A percentile compares a stretch with the other conserved stretches of the same genome.
Evolutionary conservation across 495 filamentous ascomycete genomes (phyloP).

Genomic region (Aspergillus carlsbadensis): DNA sequence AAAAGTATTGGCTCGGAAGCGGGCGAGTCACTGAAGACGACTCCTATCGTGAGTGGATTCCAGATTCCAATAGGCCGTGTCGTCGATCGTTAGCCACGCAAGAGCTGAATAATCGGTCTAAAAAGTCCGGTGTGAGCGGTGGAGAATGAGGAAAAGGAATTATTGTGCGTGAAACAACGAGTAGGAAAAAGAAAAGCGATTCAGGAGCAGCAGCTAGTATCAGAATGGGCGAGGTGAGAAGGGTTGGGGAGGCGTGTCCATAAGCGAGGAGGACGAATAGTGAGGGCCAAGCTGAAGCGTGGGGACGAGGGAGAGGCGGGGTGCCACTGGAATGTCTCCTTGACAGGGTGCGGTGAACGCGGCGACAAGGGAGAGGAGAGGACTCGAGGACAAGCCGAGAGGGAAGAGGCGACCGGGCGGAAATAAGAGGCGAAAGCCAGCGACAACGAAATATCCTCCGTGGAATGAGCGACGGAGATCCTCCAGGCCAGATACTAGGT

Average conservation of each 20-base stretch:
- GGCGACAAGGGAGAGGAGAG: background rate
- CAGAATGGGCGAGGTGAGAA: conserved; percentile 5
- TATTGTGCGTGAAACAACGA: conserved; percentile 2
- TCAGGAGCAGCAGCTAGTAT: background rate
- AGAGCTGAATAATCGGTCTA: conserved; percentile 17
- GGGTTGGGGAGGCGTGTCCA: conserved; percentile 18
- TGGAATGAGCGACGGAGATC: conserved; percentile 7
- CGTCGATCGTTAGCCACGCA: conserved; percentile 19
- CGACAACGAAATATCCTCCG: background rate
- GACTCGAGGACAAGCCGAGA: background rate
- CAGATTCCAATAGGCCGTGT: conserved; percentile 16
- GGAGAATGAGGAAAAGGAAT: background rate
- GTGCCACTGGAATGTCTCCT: conserved; percentile 8
- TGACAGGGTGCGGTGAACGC: conserved; percentile 1
- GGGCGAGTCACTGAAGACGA: conserved; percentile 17
- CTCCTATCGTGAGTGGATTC: conserved; percentile 22
- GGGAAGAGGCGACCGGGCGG: background rate
- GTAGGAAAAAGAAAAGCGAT: conserved; percentile 16
- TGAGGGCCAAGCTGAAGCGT: conserved; percentile 24
- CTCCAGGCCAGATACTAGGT: background rate
- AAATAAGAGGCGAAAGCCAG: background rate
- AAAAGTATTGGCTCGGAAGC: conserved; percentile 17
- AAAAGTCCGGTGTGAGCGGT: conserved; percentile 17
- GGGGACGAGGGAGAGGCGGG: conserved; percentile 13
- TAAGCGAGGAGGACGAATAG: conserved; percentile 21